Conservation (phyloP, 305 asterid species). For the Fraxinus sp. region DNA sequence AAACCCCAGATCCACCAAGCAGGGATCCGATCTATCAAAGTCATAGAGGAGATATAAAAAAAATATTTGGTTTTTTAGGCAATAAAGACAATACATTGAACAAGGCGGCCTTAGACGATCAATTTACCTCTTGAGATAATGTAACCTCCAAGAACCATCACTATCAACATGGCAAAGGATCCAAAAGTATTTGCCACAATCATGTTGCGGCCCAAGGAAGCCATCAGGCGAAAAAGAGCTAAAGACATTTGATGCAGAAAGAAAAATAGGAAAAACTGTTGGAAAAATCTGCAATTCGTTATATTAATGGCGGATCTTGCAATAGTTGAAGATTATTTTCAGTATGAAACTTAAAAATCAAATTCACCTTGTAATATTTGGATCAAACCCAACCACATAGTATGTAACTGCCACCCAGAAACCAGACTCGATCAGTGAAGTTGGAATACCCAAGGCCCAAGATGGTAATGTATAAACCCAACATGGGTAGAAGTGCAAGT, state of each 20-base stretch:
- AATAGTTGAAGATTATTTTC: conserved; percentile 5
- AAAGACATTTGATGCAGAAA: conserved; percentile 88
- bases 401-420: conserved; percentile 90
- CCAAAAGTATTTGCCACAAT: conserved; percentile 95
- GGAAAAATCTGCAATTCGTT: conserved; percentile 60
- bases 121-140: conserved; percentile 90
- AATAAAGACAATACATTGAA: conserved; percentile 12
- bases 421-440: conserved; percentile 80
- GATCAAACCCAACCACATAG: conserved; percentile 87
- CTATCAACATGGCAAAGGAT: conserved; percentile 87
- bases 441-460: conserved; percentile 83
- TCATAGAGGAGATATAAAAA: conserved; percentile 19
- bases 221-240: conserved; percentile 84
- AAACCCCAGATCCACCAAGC: conserved; percentile 97
- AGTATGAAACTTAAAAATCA: conserved; percentile 12
- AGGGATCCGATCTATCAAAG: conserved; percentile 76
- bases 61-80: conserved; percentile 16
- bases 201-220: conserved; percentile 89
- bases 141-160: conserved; percentile 93
- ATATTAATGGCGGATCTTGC: conserved; percentile 26
- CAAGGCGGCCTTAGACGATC: not conserved
- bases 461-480: conserved; percentile 96
- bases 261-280: conserved; percentile 76
- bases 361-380: conserved; percentile 72
- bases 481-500: conserved; percentile 81